These are phyloP conservation scores for Urtica urens DNA, from an alignment of 306 rosid species.

Conservation along the genomic window DNA sequence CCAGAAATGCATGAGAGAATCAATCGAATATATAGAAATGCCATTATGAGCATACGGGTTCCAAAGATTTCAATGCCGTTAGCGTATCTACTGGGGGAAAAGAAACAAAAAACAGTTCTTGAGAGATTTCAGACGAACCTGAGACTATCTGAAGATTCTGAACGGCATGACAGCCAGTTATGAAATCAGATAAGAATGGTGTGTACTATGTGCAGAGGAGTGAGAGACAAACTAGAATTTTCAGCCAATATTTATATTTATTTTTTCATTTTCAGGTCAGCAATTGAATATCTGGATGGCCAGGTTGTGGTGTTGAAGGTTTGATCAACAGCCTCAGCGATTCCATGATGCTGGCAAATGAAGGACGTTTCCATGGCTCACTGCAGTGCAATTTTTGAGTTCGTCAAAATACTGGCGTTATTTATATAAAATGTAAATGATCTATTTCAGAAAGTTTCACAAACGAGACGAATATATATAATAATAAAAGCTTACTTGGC, in stretches of 20 bases:
- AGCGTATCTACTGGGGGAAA: not conserved
- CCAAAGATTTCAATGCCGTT: too few relatives aligned
- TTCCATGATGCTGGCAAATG: slow-evolving; percentile 81
- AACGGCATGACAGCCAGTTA: slow-evolving; percentile 30
- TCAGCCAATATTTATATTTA: too few relatives aligned
- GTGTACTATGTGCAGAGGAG: slow-evolving; percentile 57
- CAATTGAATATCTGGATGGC: slow-evolving; percentile 40
- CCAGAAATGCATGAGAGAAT: too few relatives aligned
- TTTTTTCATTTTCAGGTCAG: slow-evolving; percentile 55
- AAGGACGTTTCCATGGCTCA: slow-evolving; percentile 94
- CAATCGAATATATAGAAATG: too few relatives aligned
- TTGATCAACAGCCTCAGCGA: slow-evolving; percentile 69
- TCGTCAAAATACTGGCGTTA: not conserved
- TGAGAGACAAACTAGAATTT: slow-evolving; percentile 21
- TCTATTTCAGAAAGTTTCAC: not conserved
- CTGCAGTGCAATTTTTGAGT: slow-evolving; percentile 46
- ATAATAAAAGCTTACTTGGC: slow-evolving; percentile 57
- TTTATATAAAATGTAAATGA: slow-evolving; percentile 5
- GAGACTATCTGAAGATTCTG: slow-evolving; percentile 29
- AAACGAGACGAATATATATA: not conserved
- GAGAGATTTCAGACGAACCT: slow-evolving; percentile 39
- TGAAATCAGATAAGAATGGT: slow-evolving; percentile 36
- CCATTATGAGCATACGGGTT: too few relatives aligned
- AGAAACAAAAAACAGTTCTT: too few relatives aligned
- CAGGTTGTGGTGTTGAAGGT: slow-evolving; percentile 57